Base-by-base conservation (phyloP, 768 basidiomycete species). In the Strobilomyces confusus region DNA sequence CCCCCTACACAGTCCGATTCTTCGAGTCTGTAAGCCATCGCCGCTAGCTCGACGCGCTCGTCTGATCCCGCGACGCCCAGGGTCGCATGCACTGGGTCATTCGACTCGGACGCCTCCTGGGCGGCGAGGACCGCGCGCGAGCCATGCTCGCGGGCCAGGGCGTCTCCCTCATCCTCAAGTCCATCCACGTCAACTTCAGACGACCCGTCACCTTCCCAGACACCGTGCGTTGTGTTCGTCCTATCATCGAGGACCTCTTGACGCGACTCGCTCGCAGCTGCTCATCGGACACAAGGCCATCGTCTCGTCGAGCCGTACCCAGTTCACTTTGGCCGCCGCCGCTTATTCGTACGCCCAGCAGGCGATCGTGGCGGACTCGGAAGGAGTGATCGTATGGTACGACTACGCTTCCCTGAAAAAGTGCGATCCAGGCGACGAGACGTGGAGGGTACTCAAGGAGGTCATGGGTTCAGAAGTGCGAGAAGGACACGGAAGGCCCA, bases 151-250 rank as follows among this genome's bases (percentile, higher is more conserved):
- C 72, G 46, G 87, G 79, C 5, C 67, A 79, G 29, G 29, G 29
- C 29, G 29, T 29, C n/a, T 85, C 84, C 14, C 61, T 90, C 47
- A 90, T 90, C 60, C 77, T 89, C 56, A 89, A 89, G 64, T 83
- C 82, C 19, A 76, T 89, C 29, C 6, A 29, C 29, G 29, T 29
- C 40, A 80, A 82, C 58, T 91, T 80, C 67, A 80, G 80, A 52
- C 76, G 83, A 20, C 89, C 89, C 0, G 86, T 89, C 11, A 82
- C 80, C 13, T 90, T 78, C 60, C 89, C 89, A 23, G 88, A 90
- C 67, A 88, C 86, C 12, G 86, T 87, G 56, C 46, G 80, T 73
- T 46, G n/a, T 32, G 11, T 51, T 47, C 42, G 9, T 29, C 6
- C 9, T 29, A 6, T 9, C 29, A 9, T 29, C 29, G 29, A 29